Conservation (phyloP, 768 basidiomycete species). For the Xanthoconium stramineum region DNA sequence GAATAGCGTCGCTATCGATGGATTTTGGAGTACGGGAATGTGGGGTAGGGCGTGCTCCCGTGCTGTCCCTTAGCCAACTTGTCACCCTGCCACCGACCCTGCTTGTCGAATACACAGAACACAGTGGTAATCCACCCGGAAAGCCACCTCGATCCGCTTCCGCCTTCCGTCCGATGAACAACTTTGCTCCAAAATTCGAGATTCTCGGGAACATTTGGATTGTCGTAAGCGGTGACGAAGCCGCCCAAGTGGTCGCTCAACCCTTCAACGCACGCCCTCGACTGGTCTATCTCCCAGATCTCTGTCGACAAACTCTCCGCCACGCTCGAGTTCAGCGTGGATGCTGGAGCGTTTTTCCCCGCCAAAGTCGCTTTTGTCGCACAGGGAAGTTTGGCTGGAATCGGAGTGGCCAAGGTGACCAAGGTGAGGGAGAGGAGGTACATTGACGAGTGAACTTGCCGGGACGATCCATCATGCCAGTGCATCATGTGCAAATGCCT, state of each 20-base stretch:
- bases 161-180: neutral
- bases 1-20: neutral
- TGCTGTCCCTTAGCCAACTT: neutral
- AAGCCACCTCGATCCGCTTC: neutral
- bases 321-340: too few species aligned
- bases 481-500: too few species aligned
- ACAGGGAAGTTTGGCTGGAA: conserved; percentile 75
- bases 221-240: neutral
- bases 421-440: conserved; percentile 50
- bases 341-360: conserved; percentile 86
- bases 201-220: neutral
- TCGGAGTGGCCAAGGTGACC: conserved; percentile 60
- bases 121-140: neutral
- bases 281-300: too few species aligned
- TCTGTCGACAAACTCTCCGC: too few species aligned
- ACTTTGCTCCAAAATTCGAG: neutral
- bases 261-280: too few species aligned
- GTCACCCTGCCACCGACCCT: neutral
- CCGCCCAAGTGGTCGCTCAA: too few species aligned
- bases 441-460: too few species aligned
- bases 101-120: neutral
- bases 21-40: neutral
- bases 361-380: conserved; percentile 79
- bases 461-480: too few species aligned
- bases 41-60: neutral